Base-by-base conservation (phyloP, 306 rosid species). In the Trifolium fragiferum region DNA sequence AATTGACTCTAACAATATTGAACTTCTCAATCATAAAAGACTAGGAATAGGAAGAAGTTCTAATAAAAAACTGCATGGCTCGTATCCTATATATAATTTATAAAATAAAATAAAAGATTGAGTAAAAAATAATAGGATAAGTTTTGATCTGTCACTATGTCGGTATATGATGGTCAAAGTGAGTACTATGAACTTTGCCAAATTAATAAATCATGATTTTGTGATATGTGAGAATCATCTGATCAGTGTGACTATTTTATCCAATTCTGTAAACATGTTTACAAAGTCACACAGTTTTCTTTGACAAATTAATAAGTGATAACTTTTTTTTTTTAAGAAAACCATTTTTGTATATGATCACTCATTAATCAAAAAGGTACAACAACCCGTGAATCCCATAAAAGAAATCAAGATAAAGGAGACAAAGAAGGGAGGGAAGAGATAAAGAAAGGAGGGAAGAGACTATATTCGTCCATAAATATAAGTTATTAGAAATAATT, bases 371-470 rank as follows among this genome's bases (percentile, higher is more conserved):
- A 81, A 70, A 80, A 82, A 64, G 85, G 74, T 77, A 44, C 81
- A 63, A 76, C 53, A 87, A 87, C 84, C 84, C 87, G 89, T 80
- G 87, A 89, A 70, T 82, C 68, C 83, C 84, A 86, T 82, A 60
- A 86, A 80, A 58, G 68, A 70, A 60, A 30, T 46, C 54, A 11
- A 54, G 25, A 43, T 38, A 20, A 62, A 55, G 5, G 47, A 40
- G 7, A 18, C 10, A 20, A 66, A n/a, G n/a, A n/a, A n/a, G n/a
- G n/a, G n/a, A n/a, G n/a, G n/a, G n/a, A n/a, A n/a, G n/a, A n/a
- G n/a, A n/a, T n/a, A n/a, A n/a, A n/a, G n/a, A 35, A 23, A 30
- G 0, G 5, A 19, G 0, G 53, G 14, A 30, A 32, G 35, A 25
- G 2, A 25, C 30, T 25, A 2, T 1, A 3, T 25, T 2, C 2